Conservation (phyloP, 1,284 basidiomycete genomes). For the Spongiforma sp. region DNA sequence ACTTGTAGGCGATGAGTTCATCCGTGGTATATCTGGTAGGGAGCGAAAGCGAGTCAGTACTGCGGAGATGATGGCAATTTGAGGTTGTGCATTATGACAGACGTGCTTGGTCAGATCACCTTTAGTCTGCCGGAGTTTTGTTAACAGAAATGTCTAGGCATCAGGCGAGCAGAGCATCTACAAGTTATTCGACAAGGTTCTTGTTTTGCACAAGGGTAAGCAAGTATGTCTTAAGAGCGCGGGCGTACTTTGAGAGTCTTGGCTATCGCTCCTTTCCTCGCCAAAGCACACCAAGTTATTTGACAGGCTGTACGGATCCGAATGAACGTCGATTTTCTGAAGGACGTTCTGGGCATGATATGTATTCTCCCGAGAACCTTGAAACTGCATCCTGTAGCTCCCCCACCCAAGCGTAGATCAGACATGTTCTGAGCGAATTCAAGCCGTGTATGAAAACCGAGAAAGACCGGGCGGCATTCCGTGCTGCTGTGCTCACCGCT, state of each 20-base stretch:
- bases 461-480: conserved; percentile 79
- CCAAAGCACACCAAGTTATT: conserved; percentile 81
- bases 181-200: conserved; percentile 81
- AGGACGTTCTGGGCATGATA: conserved; percentile 65
- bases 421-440: conserved; percentile 64
- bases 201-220: conserved; percentile 81
- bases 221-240: conserved; percentile 84
- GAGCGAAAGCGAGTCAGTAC: conserved; percentile 89
- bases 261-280: conserved; percentile 78
- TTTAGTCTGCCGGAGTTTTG: conserved; percentile 58
- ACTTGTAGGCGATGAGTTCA: conserved; percentile 83
- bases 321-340: conserved; percentile 87
- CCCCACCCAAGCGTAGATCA: conserved; percentile 53
- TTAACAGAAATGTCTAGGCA: conserved; percentile 53
- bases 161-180: conserved; percentile 81
- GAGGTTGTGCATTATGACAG: conserved; percentile 77
- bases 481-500: conserved; percentile 73
- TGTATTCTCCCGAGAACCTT: conserved; percentile 74
- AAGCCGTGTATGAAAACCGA: conserved; percentile 67
- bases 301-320: conserved; percentile 81
- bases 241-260: conserved; percentile 77
- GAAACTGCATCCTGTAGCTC: conserved; percentile 73
- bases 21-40: conserved; percentile 87
- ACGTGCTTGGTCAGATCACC: conserved; percentile 76
- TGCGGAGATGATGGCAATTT: conserved; percentile 84